Conservation (phyloP, 768 basidiomycete genomes). For the Lactifluus pinguis region DNA sequence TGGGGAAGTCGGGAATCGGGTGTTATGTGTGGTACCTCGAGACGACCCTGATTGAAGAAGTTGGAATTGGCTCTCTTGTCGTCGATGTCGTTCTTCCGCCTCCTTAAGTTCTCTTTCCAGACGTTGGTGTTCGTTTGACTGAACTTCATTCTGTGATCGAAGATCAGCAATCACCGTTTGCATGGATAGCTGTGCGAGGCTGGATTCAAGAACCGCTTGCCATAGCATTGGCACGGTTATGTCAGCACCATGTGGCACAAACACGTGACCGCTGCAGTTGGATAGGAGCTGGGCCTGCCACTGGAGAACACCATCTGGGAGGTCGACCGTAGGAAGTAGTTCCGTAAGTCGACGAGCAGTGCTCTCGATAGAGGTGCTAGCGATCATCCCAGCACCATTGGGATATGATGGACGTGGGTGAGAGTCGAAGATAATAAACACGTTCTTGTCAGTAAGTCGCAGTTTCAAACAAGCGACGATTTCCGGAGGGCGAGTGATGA, state of each 20-base stretch:
- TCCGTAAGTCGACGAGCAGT: conserved; percentile 37
- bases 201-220: conserved; percentile 40
- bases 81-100: background rate
- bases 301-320: conserved; percentile 37
- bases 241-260: conserved; percentile 29
- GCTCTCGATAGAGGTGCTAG: conserved; percentile 38
- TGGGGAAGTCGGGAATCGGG: background rate
- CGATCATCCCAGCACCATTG: conserved; percentile 48
- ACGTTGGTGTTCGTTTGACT: conserved; percentile 20
- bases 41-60: background rate
- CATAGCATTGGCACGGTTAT: conserved; percentile 22
- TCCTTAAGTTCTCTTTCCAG: conserved; percentile 14
- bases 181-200: conserved; percentile 37
- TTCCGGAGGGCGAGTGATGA: conserved; percentile 66
- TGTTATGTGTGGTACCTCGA: background rate
- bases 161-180: conserved; percentile 30
- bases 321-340: conserved; percentile 42
- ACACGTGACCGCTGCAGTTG: conserved; percentile 51
- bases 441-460: conserved; percentile 17
- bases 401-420: conserved; percentile 52
- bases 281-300: conserved; percentile 61
- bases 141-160: conserved; percentile 7
- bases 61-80: background rate
- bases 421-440: conserved; percentile 60
- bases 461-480: conserved; percentile 47